Percentiles rank a stretch among this genome's conserved stretches.
Conservation (phyloP, 768 basidiomycete species). For the Hirschioporus abietinus region DNA sequence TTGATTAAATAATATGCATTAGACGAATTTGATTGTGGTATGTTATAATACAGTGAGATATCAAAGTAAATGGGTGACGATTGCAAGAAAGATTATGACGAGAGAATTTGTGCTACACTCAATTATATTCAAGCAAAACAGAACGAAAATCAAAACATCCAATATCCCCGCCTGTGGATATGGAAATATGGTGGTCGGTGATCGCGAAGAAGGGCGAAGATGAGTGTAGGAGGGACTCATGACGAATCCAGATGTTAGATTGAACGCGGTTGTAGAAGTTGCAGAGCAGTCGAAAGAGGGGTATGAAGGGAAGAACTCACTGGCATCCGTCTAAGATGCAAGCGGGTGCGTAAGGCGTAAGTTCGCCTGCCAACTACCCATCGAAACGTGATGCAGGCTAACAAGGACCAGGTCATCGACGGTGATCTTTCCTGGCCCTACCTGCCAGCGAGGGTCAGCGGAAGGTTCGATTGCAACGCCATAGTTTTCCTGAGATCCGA, state of each 20-base stretch:
- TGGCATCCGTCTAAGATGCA: background rate
- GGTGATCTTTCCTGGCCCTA: conserved; percentile 54
- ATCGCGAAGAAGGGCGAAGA: background rate
- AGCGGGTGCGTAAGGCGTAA: conserved; percentile 40
- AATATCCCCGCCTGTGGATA: background rate
- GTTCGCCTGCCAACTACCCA: conserved; percentile 81
- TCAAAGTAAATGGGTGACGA: background rate
- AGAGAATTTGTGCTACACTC: background rate
- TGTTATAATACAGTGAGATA: background rate
- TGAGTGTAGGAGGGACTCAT: background rate
- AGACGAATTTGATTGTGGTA: background rate
- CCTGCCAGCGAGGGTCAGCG: conserved; percentile 53
- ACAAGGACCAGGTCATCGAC: conserved; percentile 68
- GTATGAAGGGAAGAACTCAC: background rate
- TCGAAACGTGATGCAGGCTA: conserved; percentile 77
- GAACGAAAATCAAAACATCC: background rate
- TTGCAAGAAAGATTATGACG: background rate
- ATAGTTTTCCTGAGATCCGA: conserved; percentile 39
- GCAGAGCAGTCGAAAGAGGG: background rate
- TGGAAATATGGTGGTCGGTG: background rate
- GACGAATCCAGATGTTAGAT: background rate
- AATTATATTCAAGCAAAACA: background rate
- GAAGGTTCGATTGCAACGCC: conserved; percentile 56
- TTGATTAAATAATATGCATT: background rate
- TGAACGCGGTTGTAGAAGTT: background rate